Evolutionary conservation across 345 rosid genomes (phyloP).

Genomic region (Eucalyptus marginata): DNA sequence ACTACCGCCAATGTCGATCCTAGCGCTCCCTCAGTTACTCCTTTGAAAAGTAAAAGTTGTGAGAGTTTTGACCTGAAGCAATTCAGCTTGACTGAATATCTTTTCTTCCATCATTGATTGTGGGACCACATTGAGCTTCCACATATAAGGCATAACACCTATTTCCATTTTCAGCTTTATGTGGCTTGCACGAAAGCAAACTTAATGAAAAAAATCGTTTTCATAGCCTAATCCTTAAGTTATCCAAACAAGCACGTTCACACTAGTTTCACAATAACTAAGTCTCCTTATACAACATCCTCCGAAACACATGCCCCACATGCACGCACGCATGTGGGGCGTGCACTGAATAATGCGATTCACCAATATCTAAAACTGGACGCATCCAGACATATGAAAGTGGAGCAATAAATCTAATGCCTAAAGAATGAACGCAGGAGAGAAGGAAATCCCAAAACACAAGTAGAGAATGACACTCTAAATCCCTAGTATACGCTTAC

Average conservation of each 20-base stretch:
- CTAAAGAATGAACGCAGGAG: neutral
- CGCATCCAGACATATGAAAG: neutral
- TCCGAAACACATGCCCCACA: neutral
- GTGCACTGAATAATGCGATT: neutral
- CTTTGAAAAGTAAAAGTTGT: neutral
- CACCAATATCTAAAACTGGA: neutral
- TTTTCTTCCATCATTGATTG: neutral
- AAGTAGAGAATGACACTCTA: neutral
- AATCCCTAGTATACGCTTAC: slow-evolving; percentile 1
- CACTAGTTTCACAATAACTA: neutral
- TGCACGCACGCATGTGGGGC: rapidly evolving
- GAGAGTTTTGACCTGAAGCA: neutral
- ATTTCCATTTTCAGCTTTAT: neutral
- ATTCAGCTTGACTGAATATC: neutral
- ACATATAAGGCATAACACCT: neutral
- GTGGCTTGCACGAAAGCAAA: neutral
- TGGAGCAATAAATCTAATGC: neutral
- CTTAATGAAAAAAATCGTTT: neutral
- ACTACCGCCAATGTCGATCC: neutral
- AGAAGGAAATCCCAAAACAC: neutral
- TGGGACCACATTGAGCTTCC: neutral
- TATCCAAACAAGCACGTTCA: neutral
- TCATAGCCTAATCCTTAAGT: neutral
- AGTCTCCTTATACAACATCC: neutral
- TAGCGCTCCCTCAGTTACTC: neutral